Evolutionary conservation across 2,329 filamentous ascomycete species (phyloP), one percentile per base, ranked within the genome.

Genomic region (Ophiostoma novo-ulmi): DNA sequence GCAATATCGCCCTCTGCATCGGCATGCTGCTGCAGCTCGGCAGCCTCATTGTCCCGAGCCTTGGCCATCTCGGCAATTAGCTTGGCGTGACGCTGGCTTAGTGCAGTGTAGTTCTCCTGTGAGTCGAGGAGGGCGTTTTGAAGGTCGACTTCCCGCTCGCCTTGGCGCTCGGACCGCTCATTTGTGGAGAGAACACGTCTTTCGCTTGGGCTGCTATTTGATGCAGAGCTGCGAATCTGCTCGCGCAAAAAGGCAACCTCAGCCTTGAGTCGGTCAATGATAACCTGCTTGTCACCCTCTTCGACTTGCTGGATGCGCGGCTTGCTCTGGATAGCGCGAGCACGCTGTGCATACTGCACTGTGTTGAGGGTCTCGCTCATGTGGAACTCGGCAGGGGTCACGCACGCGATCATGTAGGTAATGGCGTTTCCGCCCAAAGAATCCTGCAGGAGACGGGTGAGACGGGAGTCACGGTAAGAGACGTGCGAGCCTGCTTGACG

Each of bases 341-440:
- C 96, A 74, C 95, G 88, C 81, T 98, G 95, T 7, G 95, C 95
- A 80, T 99, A 99, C 79, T 97, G 92, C 31, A 99, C 92, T 0
- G 95, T 99, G 79, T 99, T 99, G 71, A 99, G 83, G 0, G 96
- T 98, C 81, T 99, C 95, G 81, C 94, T 98, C 64, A 99, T 84
- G 79, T 99, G 95, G 78, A 99, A 99, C 78, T 97, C 94, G 17
- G 94, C 93, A 0, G 94, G 94, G 0, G 94, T 99, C 39, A 99
- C 94, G 80, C 95, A 99, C 10, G 95, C 95, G 81, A 99, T 95
- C 95, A 99, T 98, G 81, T 98, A 99, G 0, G 95, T 99, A 78
- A 97, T 97, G 48, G 95, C 95, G 78, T 97, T 98, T 5, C 95
- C 95, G 71, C 95, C 95, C 5, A 99, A 85, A 0, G 95, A 99